phyloP scores from a whole-genome alignment of 164 flowering plant species.

The grape (Vitis vinifera) region ASM3070453v1 NC_081814.1:6566001-6566500 shows the following conservation, averaged over 20 bases:
- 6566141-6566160: constrained; percentile 15
- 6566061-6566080: no score
- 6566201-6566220: constrained; percentile 80
- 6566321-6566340: constrained; percentile 65
- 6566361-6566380: constrained; percentile 89
- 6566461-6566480: constrained; percentile 76
- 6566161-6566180: constrained; percentile 72
- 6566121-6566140: neutral
- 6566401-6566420: constrained; percentile 67
- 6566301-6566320: constrained; percentile 43
- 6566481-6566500: constrained; percentile 77
- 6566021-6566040: no score
- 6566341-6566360: constrained; percentile 79
- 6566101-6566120: neutral
- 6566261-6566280: constrained; percentile 58
- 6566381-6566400: constrained; percentile 44
- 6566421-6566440: constrained; percentile 92
- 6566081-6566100: neutral
- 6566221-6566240: constrained; percentile 79
- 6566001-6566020: no score
- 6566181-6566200: constrained; percentile 91
- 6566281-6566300: constrained; percentile 45
- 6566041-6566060: no score
- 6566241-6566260: constrained; percentile 79
- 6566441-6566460: constrained; percentile 66